Evolutionary conservation across 257 asterid genomes (phyloP).

Genomic region (Jacaranda mimosifolia): DNA sequence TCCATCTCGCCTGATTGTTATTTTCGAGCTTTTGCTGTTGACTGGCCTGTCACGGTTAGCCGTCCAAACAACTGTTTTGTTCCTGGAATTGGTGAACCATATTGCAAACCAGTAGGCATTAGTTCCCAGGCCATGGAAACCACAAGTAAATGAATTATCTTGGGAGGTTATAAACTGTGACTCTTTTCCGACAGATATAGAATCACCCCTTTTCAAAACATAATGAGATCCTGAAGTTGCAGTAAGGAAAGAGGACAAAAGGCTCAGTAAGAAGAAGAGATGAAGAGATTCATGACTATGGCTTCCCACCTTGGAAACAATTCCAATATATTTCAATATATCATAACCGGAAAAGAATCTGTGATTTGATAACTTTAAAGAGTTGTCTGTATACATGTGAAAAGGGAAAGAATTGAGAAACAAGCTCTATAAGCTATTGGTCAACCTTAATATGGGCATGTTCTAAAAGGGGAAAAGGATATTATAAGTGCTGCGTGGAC

Average conservation of each 20-base stretch:
- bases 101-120: conserved; percentile 74
- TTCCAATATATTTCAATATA: not conserved
- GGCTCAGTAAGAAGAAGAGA: conserved; percentile 19
- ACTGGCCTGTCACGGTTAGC: conserved; percentile 74
- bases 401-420: not conserved
- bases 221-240: conserved; percentile 40
- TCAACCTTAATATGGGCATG: conserved; percentile 1
- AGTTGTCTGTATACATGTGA: not conserved
- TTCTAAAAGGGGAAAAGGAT: not conserved
- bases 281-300: conserved; percentile 24
- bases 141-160: conserved; percentile 64
- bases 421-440: not conserved
- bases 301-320: conserved; percentile 37
- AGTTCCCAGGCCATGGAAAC: conserved; percentile 55
- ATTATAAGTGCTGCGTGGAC: not conserved
- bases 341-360: not conserved
- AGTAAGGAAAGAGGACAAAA: conserved; percentile 17
- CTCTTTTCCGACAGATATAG: conserved; percentile 55
- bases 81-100: conserved; percentile 72
- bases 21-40: conserved; percentile 52
- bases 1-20: conserved; percentile 48
- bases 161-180: conserved; percentile 56
- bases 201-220: conserved; percentile 44
- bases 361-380: not conserved
- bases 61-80: conserved; percentile 69